Evolutionary conservation across 2,329 filamentous ascomycete species (phyloP).

Genomic region (Pseudomassariella vexata): DNA sequence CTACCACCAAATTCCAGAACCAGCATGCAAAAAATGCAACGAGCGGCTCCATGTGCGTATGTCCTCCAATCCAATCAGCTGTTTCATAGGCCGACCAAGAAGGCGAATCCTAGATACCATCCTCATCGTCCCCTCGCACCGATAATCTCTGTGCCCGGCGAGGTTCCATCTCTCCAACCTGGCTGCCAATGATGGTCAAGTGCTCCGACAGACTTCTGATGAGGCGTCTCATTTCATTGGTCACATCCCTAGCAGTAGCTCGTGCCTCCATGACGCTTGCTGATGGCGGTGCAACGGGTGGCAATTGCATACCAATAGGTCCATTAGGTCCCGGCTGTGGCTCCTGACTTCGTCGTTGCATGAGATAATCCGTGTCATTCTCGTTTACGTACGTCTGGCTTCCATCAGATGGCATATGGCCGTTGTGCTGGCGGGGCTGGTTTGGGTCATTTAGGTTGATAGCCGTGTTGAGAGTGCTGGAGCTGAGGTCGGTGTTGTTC

Average conservation of each 20-base stretch:
- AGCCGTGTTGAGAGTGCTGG: not conserved
- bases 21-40: too few species aligned
- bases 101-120: too few species aligned
- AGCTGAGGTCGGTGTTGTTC: conserved; percentile 18
- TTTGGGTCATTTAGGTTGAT: conserved; percentile 8
- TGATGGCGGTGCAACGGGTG: conserved; percentile 39
- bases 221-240: conserved; percentile 43
- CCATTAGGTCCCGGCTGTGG: not conserved
- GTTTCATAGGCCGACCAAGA: too few species aligned
- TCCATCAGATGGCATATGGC: conserved; percentile 6
- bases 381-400: conserved; percentile 10
- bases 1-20: too few species aligned
- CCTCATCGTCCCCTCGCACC: too few species aligned
- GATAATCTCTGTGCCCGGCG: conserved; percentile 13
- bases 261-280: conserved; percentile 49
- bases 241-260: conserved; percentile 44
- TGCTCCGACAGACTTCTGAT: conserved; percentile 45
- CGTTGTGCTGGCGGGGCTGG: conserved; percentile 7
- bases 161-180: conserved; percentile 34
- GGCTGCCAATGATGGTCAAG: conserved; percentile 37
- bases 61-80: too few species aligned
- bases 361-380: conserved; percentile 8
- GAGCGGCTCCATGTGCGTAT: too few species aligned
- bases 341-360: not conserved
- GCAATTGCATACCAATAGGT: conserved; percentile 22